Evolutionary conservation across 495 filamentous ascomycete genomes (phyloP), one percentile per base, ranked within the genome.

Genomic region (Daldinia loculata): DNA sequence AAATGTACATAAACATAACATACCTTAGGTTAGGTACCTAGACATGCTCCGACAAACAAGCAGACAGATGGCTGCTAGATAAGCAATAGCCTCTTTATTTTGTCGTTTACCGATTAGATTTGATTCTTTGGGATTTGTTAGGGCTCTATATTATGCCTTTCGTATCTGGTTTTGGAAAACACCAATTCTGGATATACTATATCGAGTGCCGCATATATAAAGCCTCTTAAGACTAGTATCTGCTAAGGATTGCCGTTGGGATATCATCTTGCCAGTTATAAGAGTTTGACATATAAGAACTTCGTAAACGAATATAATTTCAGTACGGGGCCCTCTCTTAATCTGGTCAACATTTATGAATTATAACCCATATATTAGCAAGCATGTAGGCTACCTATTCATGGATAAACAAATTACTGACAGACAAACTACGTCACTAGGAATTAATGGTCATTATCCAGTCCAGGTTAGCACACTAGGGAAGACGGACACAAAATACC

Each of bases 1-100:
- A 29, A 14, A 62, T 27, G 52, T 60, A 70, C 51, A 63, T 62
- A 70, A 4, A 9, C 43, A 53, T 50, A 50, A 24, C 50, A 29
- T 53, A 15, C 11, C 39, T 19, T 8, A 48, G 32, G 32, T 34
- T 29, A 29, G 27, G 0, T 29, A 32, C 30, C 30, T 51, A 29
- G 26, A 29, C 22, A 29, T 15, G 26, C 50, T 15, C 12, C 19
- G 0, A 26, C 3, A 51, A 50, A 19, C 19, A 48, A 8, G n/a
- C 41, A 17, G 19, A 22, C n/a, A 24, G 45, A 26, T 26, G 45
- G 45, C 45, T 48, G 43, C 43, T 51, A 26, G 24, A 15, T 26
- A 26, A 26, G 45, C 0, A 51, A 51, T 51, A 3, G 19, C 22
- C 24, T 11, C 22, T 15, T 26, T 51, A 12, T 26, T 51, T 51